Evolutionary conservation across 2,329 filamentous ascomycete genomes (phyloP).

Genomic region (Aureobasidium musti): DNA sequence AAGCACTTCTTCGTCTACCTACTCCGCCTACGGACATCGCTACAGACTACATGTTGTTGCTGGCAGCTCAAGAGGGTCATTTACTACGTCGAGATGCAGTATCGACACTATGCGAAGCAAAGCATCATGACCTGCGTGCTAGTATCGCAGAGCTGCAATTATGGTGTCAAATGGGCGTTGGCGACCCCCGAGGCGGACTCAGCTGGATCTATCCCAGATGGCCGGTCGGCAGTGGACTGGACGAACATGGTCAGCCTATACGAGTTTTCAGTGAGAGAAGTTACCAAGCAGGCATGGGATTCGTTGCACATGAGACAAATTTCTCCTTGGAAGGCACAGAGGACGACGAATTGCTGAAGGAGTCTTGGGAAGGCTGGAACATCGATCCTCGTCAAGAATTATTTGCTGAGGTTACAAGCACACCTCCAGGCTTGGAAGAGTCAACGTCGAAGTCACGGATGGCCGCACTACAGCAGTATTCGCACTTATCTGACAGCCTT

Average conservation of each 20-base stretch:
- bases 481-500: constrained; percentile 59
- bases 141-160: constrained; percentile 84
- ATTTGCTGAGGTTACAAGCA: constrained; percentile 1
- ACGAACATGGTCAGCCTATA: constrained; percentile 66
- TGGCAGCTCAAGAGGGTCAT: constrained; percentile 90
- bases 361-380: constrained; percentile 68
- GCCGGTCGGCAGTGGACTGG: constrained; percentile 69
- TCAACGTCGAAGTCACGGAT: background rate
- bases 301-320: constrained; percentile 54
- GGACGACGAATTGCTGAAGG: constrained; percentile 64
- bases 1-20: constrained; percentile 79
- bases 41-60: constrained; percentile 75
- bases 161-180: constrained; percentile 96
- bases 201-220: constrained; percentile 85
- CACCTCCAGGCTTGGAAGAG: background rate
- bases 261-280: constrained; percentile 81
- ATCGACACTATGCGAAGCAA: constrained; percentile 67
- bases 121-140: constrained; percentile 72
- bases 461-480: constrained; percentile 54
- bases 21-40: constrained; percentile 67
- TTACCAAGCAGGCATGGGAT: constrained; percentile 75
- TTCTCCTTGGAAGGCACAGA: constrained; percentile 34
- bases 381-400: constrained; percentile 44
- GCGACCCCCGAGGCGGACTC: constrained; percentile 81
- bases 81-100: constrained; percentile 68